Percentiles rank a stretch among this genome's conserved stretches.
These are phyloP conservation scores for Solanum phureja DNA, from an alignment of 257 asterid genomes.

Conservation along the genomic window DNA sequence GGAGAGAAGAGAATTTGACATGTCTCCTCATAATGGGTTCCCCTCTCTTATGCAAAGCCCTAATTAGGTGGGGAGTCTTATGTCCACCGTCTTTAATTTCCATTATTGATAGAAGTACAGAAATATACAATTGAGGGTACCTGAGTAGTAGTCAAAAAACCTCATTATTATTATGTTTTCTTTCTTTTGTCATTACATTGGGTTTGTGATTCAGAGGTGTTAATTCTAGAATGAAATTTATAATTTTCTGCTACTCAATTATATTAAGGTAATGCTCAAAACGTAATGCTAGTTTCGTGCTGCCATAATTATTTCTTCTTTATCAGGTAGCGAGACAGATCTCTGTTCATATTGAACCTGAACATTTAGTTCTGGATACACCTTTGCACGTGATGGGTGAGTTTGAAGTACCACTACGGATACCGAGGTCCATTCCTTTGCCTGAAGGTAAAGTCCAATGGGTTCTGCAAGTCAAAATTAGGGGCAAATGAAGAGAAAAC, in stretches of 20 bases:
- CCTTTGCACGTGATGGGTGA: slow-evolving; percentile 66
- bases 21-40: neutral
- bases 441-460: slow-evolving; percentile 58
- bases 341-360: slow-evolving; percentile 60
- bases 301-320: neutral
- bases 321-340: slow-evolving; percentile 64
- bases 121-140: neutral
- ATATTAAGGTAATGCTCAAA: neutral
- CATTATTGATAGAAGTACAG: neutral
- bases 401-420: slow-evolving; percentile 67
- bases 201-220: neutral
- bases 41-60: neutral
- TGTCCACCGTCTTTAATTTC: neutral
- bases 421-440: slow-evolving; percentile 69
- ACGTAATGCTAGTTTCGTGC: neutral
- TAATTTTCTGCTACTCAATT: neutral
- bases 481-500: slow-evolving; percentile 25
- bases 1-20: neutral
- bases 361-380: slow-evolving; percentile 44
- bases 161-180: neutral
- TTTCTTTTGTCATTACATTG: neutral
- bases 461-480: slow-evolving; percentile 41
- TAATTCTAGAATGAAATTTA: neutral
- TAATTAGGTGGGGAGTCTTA: neutral
- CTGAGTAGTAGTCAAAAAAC: neutral